These are phyloP conservation scores for Dillenia turbinata DNA, from an alignment of 164 flowering plant genomes.

Conservation along the genomic window DNA sequence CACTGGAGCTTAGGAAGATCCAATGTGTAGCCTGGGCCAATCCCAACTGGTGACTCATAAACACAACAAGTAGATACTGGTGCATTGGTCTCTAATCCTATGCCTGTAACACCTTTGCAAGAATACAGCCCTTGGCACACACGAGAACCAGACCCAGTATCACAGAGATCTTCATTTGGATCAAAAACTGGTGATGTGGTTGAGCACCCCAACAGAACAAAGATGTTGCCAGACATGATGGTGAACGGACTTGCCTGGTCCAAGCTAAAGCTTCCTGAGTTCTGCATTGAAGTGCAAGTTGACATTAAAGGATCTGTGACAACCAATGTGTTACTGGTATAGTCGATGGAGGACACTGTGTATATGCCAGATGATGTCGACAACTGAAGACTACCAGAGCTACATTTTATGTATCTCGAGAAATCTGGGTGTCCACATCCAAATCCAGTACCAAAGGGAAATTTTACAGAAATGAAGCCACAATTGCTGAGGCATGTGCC, in stretches of 20 bases:
- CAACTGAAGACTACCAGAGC: slow-evolving; percentile 31
- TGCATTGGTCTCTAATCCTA: slow-evolving; percentile 50
- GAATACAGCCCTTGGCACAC: slow-evolving; percentile 56
- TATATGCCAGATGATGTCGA: slow-evolving; percentile 46
- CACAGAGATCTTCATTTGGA: slow-evolving; percentile 32
- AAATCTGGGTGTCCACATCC: slow-evolving; percentile 73
- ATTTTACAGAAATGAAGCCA: slow-evolving; percentile 42
- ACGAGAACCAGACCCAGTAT: slow-evolving; percentile 43
- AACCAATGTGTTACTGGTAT: slow-evolving; percentile 27
- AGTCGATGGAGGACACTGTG: slow-evolving; percentile 40
- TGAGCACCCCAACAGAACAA: slow-evolving; percentile 64
- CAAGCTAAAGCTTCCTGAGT: slow-evolving; percentile 60
- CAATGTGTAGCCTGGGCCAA: slow-evolving; percentile 33
- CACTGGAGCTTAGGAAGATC: slow-evolving; percentile 69
- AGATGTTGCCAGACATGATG: slow-evolving; percentile 20
- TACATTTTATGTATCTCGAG: slow-evolving; percentile 42
- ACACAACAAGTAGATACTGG: slow-evolving; percentile 59
- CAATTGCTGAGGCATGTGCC: slow-evolving; percentile 32
- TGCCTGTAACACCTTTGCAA: slow-evolving; percentile 51
- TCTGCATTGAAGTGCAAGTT: slow-evolving; percentile 60
- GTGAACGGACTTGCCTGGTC: slow-evolving; percentile 45
- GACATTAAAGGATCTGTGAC: slow-evolving; percentile 61
- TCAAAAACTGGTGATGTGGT: slow-evolving; percentile 56
- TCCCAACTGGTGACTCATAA: slow-evolving; percentile 29
- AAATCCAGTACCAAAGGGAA: slow-evolving; percentile 51